phyloP scores from a whole-genome alignment of 257 asterid species.

The Solanum etuberosum region DNA sequence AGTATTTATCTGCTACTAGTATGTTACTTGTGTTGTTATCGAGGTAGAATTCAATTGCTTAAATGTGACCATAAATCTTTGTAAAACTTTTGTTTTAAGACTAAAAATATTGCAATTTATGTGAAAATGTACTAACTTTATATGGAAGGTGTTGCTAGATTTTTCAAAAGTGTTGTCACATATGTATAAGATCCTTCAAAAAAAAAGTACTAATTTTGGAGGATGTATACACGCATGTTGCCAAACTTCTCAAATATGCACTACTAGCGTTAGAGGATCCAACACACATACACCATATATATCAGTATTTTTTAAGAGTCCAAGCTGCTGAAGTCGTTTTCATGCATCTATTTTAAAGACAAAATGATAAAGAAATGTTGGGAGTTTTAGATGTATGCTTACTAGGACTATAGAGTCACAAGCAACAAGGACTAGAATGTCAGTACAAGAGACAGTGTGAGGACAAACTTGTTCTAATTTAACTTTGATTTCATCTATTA shows the following conservation, averaged over 20 bases:
- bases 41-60: background rate
- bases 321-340: background rate
- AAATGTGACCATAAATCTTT: background rate
- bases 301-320: background rate
- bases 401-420: conserved; percentile 45
- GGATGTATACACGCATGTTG: background rate
- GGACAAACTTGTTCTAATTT: conserved; percentile 67
- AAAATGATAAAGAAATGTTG: background rate
- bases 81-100: background rate
- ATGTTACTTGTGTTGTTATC: background rate
- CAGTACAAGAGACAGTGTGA: conserved; percentile 68
- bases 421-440: conserved; percentile 59
- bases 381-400: conserved; percentile 5
- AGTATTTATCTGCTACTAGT: background rate
- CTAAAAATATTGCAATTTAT: background rate
- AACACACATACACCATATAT: background rate
- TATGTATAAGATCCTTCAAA: background rate
- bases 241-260: background rate
- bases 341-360: background rate
- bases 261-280: background rate
- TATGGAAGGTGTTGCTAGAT: background rate
- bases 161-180: background rate
- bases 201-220: background rate
- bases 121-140: background rate
- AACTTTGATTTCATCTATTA: conserved; percentile 62